Base-by-base conservation (phyloP, 768 basidiomycete species). In the Leccinum obscurum region DNA sequence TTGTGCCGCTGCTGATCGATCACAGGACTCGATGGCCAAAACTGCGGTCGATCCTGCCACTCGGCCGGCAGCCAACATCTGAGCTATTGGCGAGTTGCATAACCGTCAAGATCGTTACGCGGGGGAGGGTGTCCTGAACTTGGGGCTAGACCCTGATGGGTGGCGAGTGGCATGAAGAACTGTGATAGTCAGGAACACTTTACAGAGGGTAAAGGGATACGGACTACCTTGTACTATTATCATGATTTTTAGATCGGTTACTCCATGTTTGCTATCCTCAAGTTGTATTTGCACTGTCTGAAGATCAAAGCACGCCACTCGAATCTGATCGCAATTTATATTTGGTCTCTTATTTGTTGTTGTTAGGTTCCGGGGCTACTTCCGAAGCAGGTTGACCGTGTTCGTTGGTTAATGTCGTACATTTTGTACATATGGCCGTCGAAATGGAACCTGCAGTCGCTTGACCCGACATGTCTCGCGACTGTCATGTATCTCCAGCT, bases 401-500 rank as follows among this genome's bases (percentile, higher is more conserved):
- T 65, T 68, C 24, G 62, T 66, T 26, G 24, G 35, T 37, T 8
- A 39, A 48, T 50, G 26, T 35, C 60, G 6, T 74, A 65, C 57
- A 57, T 54, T 13, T 75, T 93, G 20, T 78, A 92, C 71, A 75
- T 92, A 59, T 92, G 89, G 89, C 89, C 92, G 1, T 78, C 78
- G 5, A 77, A 78, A 69, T 90, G 85, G 83, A 78, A 77, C 44
- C 69, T 91, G 10, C 81, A 84, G 20, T 91, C 90, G 3, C 77
- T 85, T 52, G 89, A 93, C 58, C 83, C 89, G 0, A 71, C 78
- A 15, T 90, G 85, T 70, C 76, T 90, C 22, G 82, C 85, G 4
- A 81, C 89, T 1, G 74, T 89, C 5, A 73, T 92, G 49, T 87
- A 86, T 67, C 81, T 92, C 28, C 90, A 92, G 68, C 73, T 87